Base-by-base conservation (phyloP, 2,329 filamentous ascomycete genomes). In the Claviceps humidiphila region DNA sequence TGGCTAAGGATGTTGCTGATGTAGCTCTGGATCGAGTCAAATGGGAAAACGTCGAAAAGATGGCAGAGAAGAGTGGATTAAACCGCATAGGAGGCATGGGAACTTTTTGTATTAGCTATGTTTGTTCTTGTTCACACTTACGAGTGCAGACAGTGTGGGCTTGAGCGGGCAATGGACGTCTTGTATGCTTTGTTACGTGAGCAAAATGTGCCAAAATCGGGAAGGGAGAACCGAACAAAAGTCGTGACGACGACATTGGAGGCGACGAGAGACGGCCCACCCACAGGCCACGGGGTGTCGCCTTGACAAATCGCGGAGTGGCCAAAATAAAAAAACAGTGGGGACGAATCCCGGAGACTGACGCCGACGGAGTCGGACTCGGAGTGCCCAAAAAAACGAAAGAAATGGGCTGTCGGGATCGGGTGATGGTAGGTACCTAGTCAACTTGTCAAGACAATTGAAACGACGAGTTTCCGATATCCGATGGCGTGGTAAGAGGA, bases 1-100 rank as follows among this genome's bases (percentile, higher is more conserved):
- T 49, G 42, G 62, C 53, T 53, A 58, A 56, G 56, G 54, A 57
- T 44, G 51, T 41, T 47, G 52, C 26, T 20, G 43, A 38, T 20
- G 55, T 34, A 56, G 64, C 52, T 63, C 59, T 55, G 64, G 59
- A 14, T 37, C 48, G 68, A 47, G 69, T 68, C 59, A 74, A 64
- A 59, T 65, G 71, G 55, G 73, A 74, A 55, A 79, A 62, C 4
- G 71, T 69, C 61, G 70, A 74, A 57, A 76, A 59, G 54, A 80
- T 61, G 50, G 67, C 72, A 52, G 74, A 68, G 52, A 76, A 60
- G 50, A 75, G 64, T 49, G 68, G 71, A 58, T 70, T 71, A 59
- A 78, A 70, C 61, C 73, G 74, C 75, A 81, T 80, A 62, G 66
- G 57, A 56, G 57, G 52, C 54, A 52, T 53, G 41, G 6, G 41